Evolutionary conservation across 2,329 filamentous ascomycete species (phyloP), one percentile per base, ranked within the genome.

Genomic region (Fusarium aywerte): DNA sequence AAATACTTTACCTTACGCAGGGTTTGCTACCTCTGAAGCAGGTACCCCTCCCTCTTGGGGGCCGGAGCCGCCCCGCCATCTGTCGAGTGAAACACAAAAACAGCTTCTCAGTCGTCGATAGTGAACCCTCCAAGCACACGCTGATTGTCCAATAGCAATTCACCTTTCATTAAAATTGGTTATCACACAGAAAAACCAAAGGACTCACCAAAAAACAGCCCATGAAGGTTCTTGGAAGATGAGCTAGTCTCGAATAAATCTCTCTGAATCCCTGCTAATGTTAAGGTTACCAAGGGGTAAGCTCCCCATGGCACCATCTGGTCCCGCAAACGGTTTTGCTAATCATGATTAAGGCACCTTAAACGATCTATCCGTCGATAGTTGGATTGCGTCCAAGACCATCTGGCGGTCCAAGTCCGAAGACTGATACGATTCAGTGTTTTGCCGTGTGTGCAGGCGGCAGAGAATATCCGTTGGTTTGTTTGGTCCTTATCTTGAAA

Each of bases 41-140:
- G 42, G 45, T 64, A 64, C 36, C 44, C 15, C 40, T 39, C 23
- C 29, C 42, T 36, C 21, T 40, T 35, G 33, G 27, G 54, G 65
- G 49, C 54, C 65, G 65, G 64, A 68, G 54, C 65, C 64, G 59
- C 59, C 65, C 65, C 65, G 54, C 64, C 50, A 68, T 68, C 65
- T 67, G 59, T 67, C 65, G 54, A 67, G 53, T 25, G 29, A 40
- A 63, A 35, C 38, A 58, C 43, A 23, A 36, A 47, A 63, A 51
- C 58, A 64, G 23, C 59, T 58, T 65, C 43, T 57, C 36, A 68
- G 47, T 67, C 49, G 64, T 48, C 44, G 11, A 53, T 43, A 36
- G 49, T 27, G 48, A 64, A 50, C 48, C 51, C 43, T 44, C 48
- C 52, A 42, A 59, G 63, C 47, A 54, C 58, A 60, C 13, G 21